phyloP scores from a whole-genome alignment of 2,329 filamentous ascomycete genomes.

The Colletotrichum cuscutae region DNA sequence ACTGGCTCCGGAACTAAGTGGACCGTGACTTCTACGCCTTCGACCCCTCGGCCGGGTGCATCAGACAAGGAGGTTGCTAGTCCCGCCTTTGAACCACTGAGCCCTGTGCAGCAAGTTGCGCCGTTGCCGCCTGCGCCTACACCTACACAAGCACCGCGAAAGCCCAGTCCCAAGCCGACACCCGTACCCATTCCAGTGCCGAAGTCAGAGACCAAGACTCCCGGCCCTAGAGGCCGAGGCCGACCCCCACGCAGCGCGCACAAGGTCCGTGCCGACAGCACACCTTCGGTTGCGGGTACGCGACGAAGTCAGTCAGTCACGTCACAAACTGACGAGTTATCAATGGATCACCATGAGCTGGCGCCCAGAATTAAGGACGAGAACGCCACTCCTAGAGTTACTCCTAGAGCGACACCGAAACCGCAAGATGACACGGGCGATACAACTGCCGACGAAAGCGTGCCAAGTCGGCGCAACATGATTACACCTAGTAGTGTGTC shows the following conservation, averaged over 20 bases:
- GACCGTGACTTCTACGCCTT: conserved; percentile 66
- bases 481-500: conserved; percentile 50
- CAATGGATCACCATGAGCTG: conserved; percentile 53
- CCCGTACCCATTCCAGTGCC: conserved; percentile 32
- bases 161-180: conserved; percentile 45
- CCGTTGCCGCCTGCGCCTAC: conserved; percentile 46
- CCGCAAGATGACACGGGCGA: conserved; percentile 66
- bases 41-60: conserved; percentile 59
- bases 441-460: conserved; percentile 65
- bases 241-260: conserved; percentile 50
- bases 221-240: conserved; percentile 43
- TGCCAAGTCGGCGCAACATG: conserved; percentile 50
- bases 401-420: conserved; percentile 47
- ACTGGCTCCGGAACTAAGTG: conserved; percentile 65
- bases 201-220: conserved; percentile 39
- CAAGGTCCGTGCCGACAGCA: conserved; percentile 47
- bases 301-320: conserved; percentile 57
- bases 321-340: conserved; percentile 59
- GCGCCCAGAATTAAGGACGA: conserved; percentile 68
- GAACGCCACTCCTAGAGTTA: conserved; percentile 54
- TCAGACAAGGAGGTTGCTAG: conserved; percentile 53
- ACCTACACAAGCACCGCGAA: conserved; percentile 45
- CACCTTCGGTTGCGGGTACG: conserved; percentile 43
- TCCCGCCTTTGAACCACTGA: conserved; percentile 68
- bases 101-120: conserved; percentile 58